Percentiles rank a stretch among this genome's conserved stretches.
Conservation (phyloP, 805 yeast species). For the Starmerella floricola region DNA sequence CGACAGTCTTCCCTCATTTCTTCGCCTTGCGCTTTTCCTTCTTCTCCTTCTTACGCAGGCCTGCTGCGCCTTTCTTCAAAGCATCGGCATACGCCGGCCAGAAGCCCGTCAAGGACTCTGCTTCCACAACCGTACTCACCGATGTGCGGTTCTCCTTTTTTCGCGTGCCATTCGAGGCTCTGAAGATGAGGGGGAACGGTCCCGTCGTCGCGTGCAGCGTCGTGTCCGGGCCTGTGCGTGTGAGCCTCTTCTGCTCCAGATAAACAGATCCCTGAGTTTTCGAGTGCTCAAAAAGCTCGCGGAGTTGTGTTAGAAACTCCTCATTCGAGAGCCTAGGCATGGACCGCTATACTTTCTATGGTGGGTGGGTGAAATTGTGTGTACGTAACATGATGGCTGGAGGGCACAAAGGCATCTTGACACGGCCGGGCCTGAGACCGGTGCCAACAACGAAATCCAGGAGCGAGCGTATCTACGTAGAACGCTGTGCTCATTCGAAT, state of each 20-base stretch:
- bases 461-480: too few relatives aligned
- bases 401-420: too few relatives aligned
- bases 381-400: too few relatives aligned
- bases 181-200: conserved; percentile 51
- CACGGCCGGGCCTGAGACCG: too few relatives aligned
- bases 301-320: conserved; percentile 26
- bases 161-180: conserved; percentile 50
- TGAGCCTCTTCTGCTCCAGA: conserved; percentile 29
- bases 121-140: conserved; percentile 58
- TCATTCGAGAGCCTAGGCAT: conserved; percentile 21
- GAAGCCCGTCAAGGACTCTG: conserved; percentile 50
- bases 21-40: conserved; percentile 60
- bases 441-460: too few relatives aligned
- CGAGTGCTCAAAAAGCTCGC: conserved; percentile 23
- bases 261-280: conserved; percentile 29
- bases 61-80: conserved; percentile 58
- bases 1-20: conserved; percentile 1
- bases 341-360: too few relatives aligned
- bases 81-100: conserved; percentile 65
- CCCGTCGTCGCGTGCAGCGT: conserved; percentile 17
- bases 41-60: conserved; percentile 73
- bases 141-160: conserved; percentile 44
- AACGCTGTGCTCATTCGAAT: too few relatives aligned
- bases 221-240: conserved; percentile 18
- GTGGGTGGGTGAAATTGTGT: background rate